A percentile compares a stretch with the other conserved stretches of the same genome.
phyloP scores from a whole-genome alignment of 441 rosid genomes.

The Syzygium syzygioides region DNA sequence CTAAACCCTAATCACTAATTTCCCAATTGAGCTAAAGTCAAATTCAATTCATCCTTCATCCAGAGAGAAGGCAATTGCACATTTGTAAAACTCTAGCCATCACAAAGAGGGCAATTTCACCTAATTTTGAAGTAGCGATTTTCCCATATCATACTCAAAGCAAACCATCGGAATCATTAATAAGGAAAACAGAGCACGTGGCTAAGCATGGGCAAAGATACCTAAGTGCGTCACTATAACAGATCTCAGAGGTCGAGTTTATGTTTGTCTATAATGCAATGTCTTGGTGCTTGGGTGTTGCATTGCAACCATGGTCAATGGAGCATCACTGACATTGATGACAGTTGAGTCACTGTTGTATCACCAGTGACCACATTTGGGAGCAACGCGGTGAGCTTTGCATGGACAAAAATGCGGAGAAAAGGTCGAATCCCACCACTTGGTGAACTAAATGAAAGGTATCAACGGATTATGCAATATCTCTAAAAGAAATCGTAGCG shows the following conservation, averaged over 20 bases:
- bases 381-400: background rate
- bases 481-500: too few species aligned
- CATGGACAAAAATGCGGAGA: too few species aligned
- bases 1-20: background rate
- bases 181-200: too few species aligned
- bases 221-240: background rate
- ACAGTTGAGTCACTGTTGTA: background rate
- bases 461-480: too few species aligned
- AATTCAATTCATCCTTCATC: background rate
- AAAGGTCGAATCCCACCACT: too few species aligned
- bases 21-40: background rate
- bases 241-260: background rate
- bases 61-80: background rate
- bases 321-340: background rate
- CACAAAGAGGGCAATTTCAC: background rate
- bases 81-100: background rate
- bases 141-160: background rate
- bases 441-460: too few species aligned
- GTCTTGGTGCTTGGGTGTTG: background rate
- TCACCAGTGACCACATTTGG: too few species aligned
- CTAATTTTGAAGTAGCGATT: too few species aligned
- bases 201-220: background rate
- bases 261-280: background rate
- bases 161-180: background rate
- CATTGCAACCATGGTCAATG: background rate